Evolutionary conservation across 306 rosid species (phyloP).

Genomic region (Hylodesmum podocarpum): DNA sequence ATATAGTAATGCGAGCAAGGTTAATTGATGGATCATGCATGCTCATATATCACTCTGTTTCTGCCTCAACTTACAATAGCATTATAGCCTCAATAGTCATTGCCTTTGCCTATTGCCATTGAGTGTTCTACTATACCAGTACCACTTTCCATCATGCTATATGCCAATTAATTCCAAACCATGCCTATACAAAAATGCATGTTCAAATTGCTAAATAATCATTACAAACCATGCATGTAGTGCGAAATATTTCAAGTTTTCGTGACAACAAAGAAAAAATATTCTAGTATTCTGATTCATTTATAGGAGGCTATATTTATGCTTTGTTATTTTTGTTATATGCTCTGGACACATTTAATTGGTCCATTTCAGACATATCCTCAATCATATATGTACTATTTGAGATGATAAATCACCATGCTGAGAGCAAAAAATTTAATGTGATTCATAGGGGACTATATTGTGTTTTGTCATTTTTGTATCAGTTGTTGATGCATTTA

Average conservation of each 20-base stretch:
- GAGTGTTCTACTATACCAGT: slow-evolving; percentile 27
- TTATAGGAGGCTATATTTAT: neutral
- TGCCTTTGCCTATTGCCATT: neutral
- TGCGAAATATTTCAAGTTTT: neutral
- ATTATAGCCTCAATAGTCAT: neutral
- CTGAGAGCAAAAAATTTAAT: too few species aligned
- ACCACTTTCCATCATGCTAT: neutral
- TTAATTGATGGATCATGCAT: slow-evolving; percentile 1
- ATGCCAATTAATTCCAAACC: slow-evolving; percentile 23
- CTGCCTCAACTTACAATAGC: neutral
- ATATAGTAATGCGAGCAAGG: slow-evolving; percentile 18
- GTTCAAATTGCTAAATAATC: neutral
- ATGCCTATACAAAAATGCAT: slow-evolving; percentile 17
- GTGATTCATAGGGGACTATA: neutral
- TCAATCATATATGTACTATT: neutral
- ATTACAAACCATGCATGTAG: slow-evolving; percentile 1
- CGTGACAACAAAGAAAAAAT: neutral
- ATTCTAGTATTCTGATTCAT: neutral
- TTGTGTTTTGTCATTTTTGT: neutral
- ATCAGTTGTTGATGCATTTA: neutral
- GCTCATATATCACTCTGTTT: neutral
- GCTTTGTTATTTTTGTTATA: neutral
- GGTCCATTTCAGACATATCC: neutral
- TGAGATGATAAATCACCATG: too few species aligned
- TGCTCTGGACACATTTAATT: neutral